Conservation (phyloP, 129 eudicot species). For the Gnaphalium uliginosum region DNA sequence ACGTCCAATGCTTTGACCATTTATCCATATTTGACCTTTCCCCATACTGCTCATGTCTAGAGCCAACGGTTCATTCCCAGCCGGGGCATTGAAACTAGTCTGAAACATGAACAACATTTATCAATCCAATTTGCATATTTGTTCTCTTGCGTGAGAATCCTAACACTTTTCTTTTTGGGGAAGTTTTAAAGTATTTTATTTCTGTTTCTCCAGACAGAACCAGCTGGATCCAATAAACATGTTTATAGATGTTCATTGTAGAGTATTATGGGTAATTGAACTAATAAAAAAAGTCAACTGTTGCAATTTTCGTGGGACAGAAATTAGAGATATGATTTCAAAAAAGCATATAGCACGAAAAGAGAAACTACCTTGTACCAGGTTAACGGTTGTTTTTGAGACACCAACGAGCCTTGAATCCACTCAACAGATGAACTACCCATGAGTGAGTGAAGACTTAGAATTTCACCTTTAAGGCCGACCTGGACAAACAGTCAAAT, state of each 20-base stretch:
- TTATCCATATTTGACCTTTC: constrained; percentile 97
- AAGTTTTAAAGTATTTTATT: neutral
- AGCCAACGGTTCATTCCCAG: constrained; percentile 86
- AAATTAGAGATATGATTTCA: constrained; percentile 2
- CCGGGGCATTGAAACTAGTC: constrained; percentile 82
- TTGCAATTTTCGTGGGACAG: neutral
- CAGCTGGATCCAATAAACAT: neutral
- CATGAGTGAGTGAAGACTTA: constrained; percentile 78
- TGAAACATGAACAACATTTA: constrained; percentile 34
- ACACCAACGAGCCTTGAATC: constrained; percentile 61
- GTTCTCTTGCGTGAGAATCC: neutral
- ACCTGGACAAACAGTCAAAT: constrained; percentile 50
- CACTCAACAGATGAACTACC: constrained; percentile 92
- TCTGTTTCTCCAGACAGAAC: neutral
- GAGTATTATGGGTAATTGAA: neutral
- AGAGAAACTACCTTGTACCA: constrained; percentile 74
- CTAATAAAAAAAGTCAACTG: neutral
- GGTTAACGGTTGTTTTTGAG: constrained; percentile 76
- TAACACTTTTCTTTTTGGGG: neutral
- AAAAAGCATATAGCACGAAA: constrained; percentile 3
- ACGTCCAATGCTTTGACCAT: constrained; percentile 94
- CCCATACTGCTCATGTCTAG: constrained; percentile 95
- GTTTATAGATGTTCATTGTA: neutral
- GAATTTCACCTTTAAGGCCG: constrained; percentile 82
- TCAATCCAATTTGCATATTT: constrained; percentile 10